Conservation (phyloP, 2,329 filamentous ascomycete genomes). For the Elsinoe fawcettii region DNA sequence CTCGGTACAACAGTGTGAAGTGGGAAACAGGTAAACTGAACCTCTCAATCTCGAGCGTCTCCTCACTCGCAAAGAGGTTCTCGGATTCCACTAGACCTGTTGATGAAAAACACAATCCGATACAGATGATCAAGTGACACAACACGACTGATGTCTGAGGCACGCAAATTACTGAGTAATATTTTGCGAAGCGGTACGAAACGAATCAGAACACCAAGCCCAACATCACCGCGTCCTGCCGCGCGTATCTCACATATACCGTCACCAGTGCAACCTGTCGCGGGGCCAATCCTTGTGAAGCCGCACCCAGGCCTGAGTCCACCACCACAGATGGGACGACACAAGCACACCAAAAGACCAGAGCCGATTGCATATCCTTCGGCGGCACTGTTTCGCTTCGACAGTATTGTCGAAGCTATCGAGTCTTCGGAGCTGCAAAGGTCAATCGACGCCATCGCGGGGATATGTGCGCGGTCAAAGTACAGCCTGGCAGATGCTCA, state of each 20-base stretch:
- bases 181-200: slow-evolving; percentile 3
- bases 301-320: slow-evolving; percentile 31
- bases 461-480: slow-evolving; percentile 54
- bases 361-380: slow-evolving; percentile 30
- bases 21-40: too few species aligned
- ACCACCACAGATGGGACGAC: slow-evolving; percentile 15
- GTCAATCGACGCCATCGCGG: slow-evolving; percentile 54
- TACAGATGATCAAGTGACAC: slow-evolving; percentile 20
- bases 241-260: background rate
- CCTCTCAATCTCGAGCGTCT: too few species aligned
- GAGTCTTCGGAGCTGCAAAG: slow-evolving; percentile 48
- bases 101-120: too few species aligned
- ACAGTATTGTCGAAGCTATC: slow-evolving; percentile 48
- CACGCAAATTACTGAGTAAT: background rate
- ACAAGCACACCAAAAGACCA: background rate
- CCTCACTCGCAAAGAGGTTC: too few species aligned
- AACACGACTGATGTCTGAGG: slow-evolving; percentile 5
- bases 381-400: slow-evolving; percentile 48
- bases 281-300: slow-evolving; percentile 18
- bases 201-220: background rate
- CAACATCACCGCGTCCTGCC: background rate
- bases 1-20: too few species aligned
- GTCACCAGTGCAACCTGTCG: background rate
- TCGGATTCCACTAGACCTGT: too few species aligned
- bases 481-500: slow-evolving; percentile 57